Conservation (phyloP, 2,329 filamentous ascomycete species). For the Stagonosporopsis tanaceti region DNA sequence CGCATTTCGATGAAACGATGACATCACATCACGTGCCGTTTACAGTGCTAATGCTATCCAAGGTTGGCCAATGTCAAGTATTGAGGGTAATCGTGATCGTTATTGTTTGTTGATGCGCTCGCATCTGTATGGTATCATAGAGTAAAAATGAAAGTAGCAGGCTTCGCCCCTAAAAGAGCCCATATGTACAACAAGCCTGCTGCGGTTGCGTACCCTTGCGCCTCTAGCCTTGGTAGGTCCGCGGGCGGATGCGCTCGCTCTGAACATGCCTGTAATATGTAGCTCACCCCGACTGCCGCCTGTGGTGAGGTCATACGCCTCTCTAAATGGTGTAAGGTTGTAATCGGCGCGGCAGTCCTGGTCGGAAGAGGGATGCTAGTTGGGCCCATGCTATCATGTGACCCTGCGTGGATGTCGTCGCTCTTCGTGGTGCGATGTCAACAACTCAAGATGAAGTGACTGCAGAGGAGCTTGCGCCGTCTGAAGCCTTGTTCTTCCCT, state of each 20-base stretch:
- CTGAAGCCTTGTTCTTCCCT: conserved; percentile 36
- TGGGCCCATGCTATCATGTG: conserved; percentile 9
- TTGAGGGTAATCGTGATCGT: background rate
- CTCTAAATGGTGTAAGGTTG: background rate
- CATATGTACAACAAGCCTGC: conserved; percentile 26
- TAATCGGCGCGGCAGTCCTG: conserved; percentile 28
- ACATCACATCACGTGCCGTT: conserved; percentile 17
- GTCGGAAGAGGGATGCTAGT: conserved; percentile 23
- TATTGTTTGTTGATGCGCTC: conserved; percentile 28
- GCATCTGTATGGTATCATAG: conserved; percentile 44
- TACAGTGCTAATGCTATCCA: background rate
- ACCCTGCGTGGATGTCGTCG: background rate
- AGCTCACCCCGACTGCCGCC: conserved; percentile 14
- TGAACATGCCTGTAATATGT: conserved; percentile 14
- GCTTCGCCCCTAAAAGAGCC: conserved; percentile 8
- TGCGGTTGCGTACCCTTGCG: conserved; percentile 29
- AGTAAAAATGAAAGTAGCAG: conserved; percentile 23
- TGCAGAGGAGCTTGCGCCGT: conserved; percentile 34
- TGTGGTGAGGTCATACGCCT: conserved; percentile 2
- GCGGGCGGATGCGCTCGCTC: conserved; percentile 18
- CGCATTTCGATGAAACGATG: background rate
- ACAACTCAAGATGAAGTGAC: conserved; percentile 24
- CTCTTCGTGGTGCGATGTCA: background rate
- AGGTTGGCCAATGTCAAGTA: background rate
- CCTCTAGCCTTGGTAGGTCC: conserved; percentile 16